These are phyloP conservation scores for Millerozyma acaciae DNA, from an alignment of 805 yeast species.

Conservation along the genomic window DNA sequence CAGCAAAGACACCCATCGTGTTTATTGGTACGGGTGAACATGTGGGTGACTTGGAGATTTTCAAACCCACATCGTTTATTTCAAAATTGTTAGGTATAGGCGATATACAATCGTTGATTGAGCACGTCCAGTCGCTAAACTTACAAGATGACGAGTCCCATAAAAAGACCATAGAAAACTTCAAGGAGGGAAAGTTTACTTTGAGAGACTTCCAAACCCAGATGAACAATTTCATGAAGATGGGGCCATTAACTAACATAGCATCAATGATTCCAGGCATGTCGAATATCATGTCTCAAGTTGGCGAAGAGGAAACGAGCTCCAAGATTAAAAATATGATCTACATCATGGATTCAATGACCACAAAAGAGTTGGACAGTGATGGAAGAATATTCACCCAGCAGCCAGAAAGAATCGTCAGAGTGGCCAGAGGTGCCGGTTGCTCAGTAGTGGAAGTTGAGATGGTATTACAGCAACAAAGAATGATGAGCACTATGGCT, in stretches of 20 bases:
- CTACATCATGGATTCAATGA: slow-evolving; percentile 93
- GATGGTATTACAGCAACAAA: slow-evolving; percentile 84
- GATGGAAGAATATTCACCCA: slow-evolving; percentile 79
- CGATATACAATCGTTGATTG: slow-evolving; percentile 89
- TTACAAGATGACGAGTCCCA: slow-evolving; percentile 65
- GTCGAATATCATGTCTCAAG: slow-evolving; percentile 75
- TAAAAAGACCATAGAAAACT: slow-evolving; percentile 84
- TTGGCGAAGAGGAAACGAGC: slow-evolving; percentile 91
- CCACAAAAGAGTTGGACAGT: slow-evolving; percentile 80
- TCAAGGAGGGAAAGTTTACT: slow-evolving; percentile 93
- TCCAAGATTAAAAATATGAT: slow-evolving; percentile 81
- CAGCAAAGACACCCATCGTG: slow-evolving; percentile 90
- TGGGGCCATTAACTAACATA: slow-evolving; percentile 94
- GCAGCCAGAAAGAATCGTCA: slow-evolving; percentile 79
- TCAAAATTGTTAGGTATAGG: slow-evolving; percentile 95
- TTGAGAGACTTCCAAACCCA: slow-evolving; percentile 88
- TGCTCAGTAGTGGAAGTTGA: slow-evolving; percentile 90
- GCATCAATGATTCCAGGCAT: slow-evolving; percentile 95
- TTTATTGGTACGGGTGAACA: slow-evolving; percentile 99
- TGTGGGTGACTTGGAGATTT: slow-evolving; percentile 85
- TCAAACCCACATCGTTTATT: slow-evolving; percentile 83
- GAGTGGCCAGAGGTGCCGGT: slow-evolving; percentile 95
- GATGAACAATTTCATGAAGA: slow-evolving; percentile 89
- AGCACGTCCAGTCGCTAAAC: slow-evolving; percentile 84
- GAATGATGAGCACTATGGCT: slow-evolving; percentile 94